Conservation (phyloP, 306 rosid species). For the Lithocarpus polystachyus region DNA sequence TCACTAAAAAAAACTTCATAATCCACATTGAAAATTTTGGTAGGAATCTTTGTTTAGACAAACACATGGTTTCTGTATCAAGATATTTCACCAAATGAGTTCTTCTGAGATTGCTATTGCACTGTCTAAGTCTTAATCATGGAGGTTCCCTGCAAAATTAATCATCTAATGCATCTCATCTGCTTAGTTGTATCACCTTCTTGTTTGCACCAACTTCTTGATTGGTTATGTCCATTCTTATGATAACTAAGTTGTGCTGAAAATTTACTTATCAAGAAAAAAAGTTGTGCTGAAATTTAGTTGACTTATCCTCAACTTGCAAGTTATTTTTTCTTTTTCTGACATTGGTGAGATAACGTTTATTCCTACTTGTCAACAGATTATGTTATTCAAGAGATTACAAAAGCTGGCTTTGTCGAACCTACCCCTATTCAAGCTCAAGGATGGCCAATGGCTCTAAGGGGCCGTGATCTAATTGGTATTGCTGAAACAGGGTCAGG, state of each 20-base stretch:
- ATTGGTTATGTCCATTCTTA: background rate
- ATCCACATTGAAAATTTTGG: background rate
- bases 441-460: conserved; percentile 99
- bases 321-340: background rate
- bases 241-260: background rate
- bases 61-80: background rate
- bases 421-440: conserved; percentile 99
- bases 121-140: background rate
- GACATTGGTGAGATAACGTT: background rate
- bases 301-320: background rate
- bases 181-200: background rate
- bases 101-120: background rate
- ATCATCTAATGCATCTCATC: background rate
- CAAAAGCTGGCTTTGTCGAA: conserved; percentile 85
- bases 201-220: background rate
- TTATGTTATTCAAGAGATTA: conserved; percentile 82
- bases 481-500: conserved; percentile 99
- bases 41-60: background rate
- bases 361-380: conserved; percentile 39
- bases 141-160: background rate
- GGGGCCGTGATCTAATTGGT: conserved; percentile 94
- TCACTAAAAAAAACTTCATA: background rate
- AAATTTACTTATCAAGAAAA: background rate
- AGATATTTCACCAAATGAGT: background rate
- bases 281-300: background rate